Conservation (phyloP, 139 green algal species). For the Tetraselmis chui region DNA sequence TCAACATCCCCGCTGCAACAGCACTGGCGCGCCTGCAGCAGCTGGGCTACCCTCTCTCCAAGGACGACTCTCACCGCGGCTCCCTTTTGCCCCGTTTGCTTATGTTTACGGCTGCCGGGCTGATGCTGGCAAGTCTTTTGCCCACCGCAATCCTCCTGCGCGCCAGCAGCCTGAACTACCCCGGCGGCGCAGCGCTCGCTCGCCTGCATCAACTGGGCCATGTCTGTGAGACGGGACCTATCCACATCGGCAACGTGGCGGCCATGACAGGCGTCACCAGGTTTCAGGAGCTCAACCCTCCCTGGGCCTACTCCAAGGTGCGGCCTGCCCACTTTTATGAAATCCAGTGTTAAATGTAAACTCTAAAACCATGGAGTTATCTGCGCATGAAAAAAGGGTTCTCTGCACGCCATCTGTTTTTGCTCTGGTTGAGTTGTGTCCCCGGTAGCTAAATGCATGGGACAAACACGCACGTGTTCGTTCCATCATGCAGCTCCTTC, state of each 20-base stretch:
- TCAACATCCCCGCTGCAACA: conserved; percentile 58
- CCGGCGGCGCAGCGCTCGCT: conserved; percentile 48
- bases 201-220: conserved; percentile 29
- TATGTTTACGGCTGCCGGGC: not conserved
- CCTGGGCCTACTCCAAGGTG: conserved; percentile 56
- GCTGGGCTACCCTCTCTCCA: not conserved
- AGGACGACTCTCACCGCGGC: not conserved
- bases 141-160: conserved; percentile 1
- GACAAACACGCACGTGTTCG: conserved; percentile 7
- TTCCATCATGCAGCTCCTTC: conserved; percentile 5
- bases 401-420: conserved; percentile 7
- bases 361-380: conserved; percentile 10
- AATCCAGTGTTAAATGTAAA: not conserved
- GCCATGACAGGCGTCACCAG: conserved; percentile 70
- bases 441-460: conserved; percentile 13
- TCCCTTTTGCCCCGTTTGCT: not conserved
- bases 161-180: conserved; percentile 51
- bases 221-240: not conserved
- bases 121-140: conserved; percentile 13
- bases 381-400: conserved; percentile 12
- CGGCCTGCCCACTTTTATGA: not conserved
- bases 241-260: conserved; percentile 59
- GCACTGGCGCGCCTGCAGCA: conserved; percentile 22
- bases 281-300: conserved; percentile 38
- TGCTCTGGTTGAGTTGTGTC: conserved; percentile 9